phyloP scores from a whole-genome alignment of 78 protist species.

The Pirum gemmata region DNA sequence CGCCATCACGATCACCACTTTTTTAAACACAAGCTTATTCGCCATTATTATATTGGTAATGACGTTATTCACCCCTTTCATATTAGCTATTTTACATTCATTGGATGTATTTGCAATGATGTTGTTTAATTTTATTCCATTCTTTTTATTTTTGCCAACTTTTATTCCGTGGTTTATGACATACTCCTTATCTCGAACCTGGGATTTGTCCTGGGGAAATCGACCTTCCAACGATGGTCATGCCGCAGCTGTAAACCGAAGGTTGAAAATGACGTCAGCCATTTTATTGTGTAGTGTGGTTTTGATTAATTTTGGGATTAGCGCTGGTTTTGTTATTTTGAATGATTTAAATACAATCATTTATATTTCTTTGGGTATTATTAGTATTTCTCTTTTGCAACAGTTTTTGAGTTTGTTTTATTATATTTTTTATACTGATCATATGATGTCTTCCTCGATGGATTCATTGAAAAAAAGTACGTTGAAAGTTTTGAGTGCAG shows the following conservation, averaged over 20 bases:
- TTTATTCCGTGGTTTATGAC: not conserved
- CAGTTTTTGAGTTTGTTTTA: not conserved
- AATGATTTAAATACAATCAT: not conserved
- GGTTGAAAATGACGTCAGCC: no score
- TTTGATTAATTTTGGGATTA: not conserved
- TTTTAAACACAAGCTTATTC: no score
- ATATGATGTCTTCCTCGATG: not conserved
- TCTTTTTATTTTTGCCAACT: constrained; percentile 46
- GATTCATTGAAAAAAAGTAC: not conserved
- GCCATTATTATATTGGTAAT: not conserved
- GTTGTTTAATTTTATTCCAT: not conserved
- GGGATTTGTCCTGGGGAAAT: constrained; percentile 54
- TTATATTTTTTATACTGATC: not conserved
- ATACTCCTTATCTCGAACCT: constrained; percentile 46
- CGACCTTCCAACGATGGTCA: constrained; percentile 37
- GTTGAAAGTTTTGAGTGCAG: not conserved
- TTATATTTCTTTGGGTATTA: not conserved
- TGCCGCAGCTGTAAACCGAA: no score
- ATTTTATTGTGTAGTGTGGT: no score
- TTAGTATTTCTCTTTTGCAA: not conserved
- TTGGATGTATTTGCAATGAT: not conserved
- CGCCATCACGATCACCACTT: not conserved
- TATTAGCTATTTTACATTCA: not conserved
- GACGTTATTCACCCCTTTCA: constrained; percentile 27
- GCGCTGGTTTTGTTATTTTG: not conserved